Conservation (phyloP, 352 stramenopile species). For the Thalassiosira hispida region DNA sequence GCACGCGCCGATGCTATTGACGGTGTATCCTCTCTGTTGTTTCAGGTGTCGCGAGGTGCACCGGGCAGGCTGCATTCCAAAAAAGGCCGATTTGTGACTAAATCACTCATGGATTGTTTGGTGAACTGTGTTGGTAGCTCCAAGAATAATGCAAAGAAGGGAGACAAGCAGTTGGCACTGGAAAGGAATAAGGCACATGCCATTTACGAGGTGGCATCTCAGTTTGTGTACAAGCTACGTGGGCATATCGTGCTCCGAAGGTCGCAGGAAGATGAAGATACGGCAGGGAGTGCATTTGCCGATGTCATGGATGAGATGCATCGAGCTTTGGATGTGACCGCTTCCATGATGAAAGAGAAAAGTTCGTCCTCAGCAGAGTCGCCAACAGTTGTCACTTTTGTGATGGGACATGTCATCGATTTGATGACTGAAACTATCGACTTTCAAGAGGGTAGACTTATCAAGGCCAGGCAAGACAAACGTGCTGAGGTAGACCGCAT, state of each 20-base stretch:
- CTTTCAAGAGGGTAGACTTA: slow-evolving; percentile 58
- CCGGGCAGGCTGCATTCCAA: slow-evolving; percentile 78
- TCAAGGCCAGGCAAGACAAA: slow-evolving; percentile 11
- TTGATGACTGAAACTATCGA: slow-evolving; percentile 55
- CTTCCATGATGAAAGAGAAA: slow-evolving; percentile 36
- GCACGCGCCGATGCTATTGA: slow-evolving; percentile 76
- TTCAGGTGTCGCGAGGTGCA: slow-evolving; percentile 73
- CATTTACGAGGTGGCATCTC: slow-evolving; percentile 60
- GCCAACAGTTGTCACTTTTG: slow-evolving; percentile 10
- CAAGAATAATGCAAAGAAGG: slow-evolving; percentile 24
- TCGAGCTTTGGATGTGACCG: slow-evolving; percentile 32
- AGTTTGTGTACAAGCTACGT: slow-evolving; percentile 64
- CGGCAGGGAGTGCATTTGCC: slow-evolving; percentile 34
- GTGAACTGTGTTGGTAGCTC: slow-evolving; percentile 13
- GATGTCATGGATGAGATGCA: slow-evolving; percentile 57
- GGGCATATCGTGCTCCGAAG: slow-evolving; percentile 44
- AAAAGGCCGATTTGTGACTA: slow-evolving; percentile 56
- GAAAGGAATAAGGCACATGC: slow-evolving; percentile 46
- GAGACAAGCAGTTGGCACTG: slow-evolving; percentile 9
- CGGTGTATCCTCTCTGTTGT: slow-evolving; percentile 79
- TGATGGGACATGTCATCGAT: slow-evolving; percentile 50
- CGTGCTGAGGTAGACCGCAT: slow-evolving; percentile 35
- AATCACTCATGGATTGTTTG: slow-evolving; percentile 67
- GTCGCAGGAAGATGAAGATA: slow-evolving; percentile 17
- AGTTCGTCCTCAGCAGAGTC: slow-evolving; percentile 7